phyloP scores from a whole-genome alignment of 345 rosid genomes.

The Aegle marmelos region DNA sequence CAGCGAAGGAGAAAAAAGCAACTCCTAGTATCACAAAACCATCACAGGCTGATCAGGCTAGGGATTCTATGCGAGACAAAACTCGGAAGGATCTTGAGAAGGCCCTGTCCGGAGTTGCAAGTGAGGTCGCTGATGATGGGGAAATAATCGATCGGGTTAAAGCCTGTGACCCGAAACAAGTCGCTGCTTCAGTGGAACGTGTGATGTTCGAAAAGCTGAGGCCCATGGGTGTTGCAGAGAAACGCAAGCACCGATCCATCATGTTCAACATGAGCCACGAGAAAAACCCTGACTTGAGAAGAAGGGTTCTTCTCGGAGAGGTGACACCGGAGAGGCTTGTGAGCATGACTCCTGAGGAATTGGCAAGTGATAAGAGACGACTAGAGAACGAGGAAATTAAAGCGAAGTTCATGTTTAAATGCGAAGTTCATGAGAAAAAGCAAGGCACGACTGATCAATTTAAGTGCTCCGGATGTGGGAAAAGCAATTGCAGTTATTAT shows the following conservation, averaged over 20 bases:
- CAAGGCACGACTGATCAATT: conserved; percentile 51
- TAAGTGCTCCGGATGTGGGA: conserved; percentile 45
- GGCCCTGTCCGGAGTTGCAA: neutral
- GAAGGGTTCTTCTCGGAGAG: neutral
- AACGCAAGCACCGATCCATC: neutral
- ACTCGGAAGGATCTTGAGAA: no score
- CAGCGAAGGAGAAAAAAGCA: no score
- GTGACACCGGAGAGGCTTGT: neutral
- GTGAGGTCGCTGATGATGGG: neutral
- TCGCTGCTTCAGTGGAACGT: neutral
- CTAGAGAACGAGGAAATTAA: neutral
- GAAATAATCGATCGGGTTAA: no score
- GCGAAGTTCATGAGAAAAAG: neutral
- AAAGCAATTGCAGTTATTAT: conserved; percentile 37
- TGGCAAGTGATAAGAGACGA: neutral
- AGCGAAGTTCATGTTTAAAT: neutral
- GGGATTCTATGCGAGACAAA: no score
- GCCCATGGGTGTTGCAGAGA: neutral
- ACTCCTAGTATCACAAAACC: no score
- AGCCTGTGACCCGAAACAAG: neutral
- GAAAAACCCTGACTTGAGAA: no score
- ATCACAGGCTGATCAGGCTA: no score
- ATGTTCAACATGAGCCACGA: neutral
- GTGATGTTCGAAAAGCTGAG: neutral
- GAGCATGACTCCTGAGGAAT: neutral